Conservation (phyloP, 2,329 filamentous ascomycete genomes). For the Aaosphaeria pasadenensis region DNA sequence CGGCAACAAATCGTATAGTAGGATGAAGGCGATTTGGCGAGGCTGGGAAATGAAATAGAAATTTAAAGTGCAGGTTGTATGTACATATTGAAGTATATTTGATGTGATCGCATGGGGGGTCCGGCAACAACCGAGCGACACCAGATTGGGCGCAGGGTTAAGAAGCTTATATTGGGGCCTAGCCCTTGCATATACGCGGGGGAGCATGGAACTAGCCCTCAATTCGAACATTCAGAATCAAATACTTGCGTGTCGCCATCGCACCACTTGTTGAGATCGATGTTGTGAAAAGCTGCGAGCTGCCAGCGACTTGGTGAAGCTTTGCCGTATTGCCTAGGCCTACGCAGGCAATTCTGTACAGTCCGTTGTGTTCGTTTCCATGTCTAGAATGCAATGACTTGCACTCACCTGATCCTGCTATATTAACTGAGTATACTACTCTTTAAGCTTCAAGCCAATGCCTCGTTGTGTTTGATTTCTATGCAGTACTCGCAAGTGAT, state of each 20-base stretch:
- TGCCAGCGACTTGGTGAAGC: too few relatives aligned
- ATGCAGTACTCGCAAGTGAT: too few relatives aligned
- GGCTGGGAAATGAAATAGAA: slow-evolving; percentile 12
- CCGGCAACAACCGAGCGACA: slow-evolving; percentile 22
- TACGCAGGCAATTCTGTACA: too few relatives aligned
- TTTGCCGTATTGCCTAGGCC: too few relatives aligned
- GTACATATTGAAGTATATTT: slow-evolving; percentile 32
- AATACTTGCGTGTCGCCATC: slow-evolving; percentile 7
- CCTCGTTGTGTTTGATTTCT: too few relatives aligned
- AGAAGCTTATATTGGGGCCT: slow-evolving; percentile 12
- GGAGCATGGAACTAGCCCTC: slow-evolving; percentile 5
- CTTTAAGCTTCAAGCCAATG: too few relatives aligned
- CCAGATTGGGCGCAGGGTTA: slow-evolving; percentile 15
- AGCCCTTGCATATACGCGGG: slow-evolving; percentile 19
- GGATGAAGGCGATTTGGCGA: slow-evolving; percentile 17
- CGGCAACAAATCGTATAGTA: slow-evolving; percentile 2
- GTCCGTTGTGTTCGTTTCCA: too few relatives aligned
- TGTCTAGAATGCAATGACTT: too few relatives aligned
- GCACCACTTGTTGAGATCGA: not conserved
- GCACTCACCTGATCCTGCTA: too few relatives aligned
- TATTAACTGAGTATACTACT: too few relatives aligned
- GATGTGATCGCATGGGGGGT: slow-evolving; percentile 22
- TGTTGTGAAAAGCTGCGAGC: too few relatives aligned
- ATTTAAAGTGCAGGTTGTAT: slow-evolving; percentile 29
- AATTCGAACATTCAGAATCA: slow-evolving; percentile 11